Percentiles rank a stretch among this genome's conserved stretches.
Evolutionary conservation across 495 filamentous ascomycete species (phyloP).

Genomic region (Letharia lupina): DNA sequence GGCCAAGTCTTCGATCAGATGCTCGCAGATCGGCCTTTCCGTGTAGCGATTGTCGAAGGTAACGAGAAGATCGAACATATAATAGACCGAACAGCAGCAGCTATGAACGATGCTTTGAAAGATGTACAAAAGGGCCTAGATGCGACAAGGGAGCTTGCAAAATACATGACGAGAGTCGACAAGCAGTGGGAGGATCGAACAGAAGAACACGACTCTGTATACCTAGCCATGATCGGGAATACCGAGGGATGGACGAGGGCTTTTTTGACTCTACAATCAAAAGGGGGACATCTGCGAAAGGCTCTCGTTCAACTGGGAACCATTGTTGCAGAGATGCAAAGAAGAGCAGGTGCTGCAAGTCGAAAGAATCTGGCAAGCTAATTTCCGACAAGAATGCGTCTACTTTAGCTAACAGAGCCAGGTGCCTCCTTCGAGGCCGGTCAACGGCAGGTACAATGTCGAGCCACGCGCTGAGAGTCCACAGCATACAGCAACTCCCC

Average conservation of each 20-base stretch:
- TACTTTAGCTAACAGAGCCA: constrained; percentile 14
- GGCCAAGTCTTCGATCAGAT: constrained; percentile 79
- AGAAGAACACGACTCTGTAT: constrained; percentile 51
- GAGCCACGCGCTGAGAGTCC: constrained; percentile 19
- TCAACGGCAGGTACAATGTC: constrained; percentile 24
- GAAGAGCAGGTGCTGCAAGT: constrained; percentile 64
- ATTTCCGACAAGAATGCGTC: background rate
- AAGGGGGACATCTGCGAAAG: constrained; percentile 50
- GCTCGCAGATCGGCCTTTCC: constrained; percentile 75
- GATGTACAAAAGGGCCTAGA: constrained; percentile 72
- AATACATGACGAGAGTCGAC: constrained; percentile 59
- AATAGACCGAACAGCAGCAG: constrained; percentile 61
- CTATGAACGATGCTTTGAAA: constrained; percentile 64
- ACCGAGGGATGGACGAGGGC: constrained; percentile 77
- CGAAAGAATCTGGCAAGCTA: constrained; percentile 46
- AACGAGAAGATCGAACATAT: constrained; percentile 91
- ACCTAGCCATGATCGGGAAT: constrained; percentile 73
- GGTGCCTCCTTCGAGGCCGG: constrained; percentile 21
- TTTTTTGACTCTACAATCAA: constrained; percentile 59
- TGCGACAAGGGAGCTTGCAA: constrained; percentile 65
- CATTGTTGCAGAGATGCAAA: constrained; percentile 70
- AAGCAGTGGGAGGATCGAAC: constrained; percentile 44
- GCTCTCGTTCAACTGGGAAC: constrained; percentile 54
- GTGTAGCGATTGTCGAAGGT: constrained; percentile 69
- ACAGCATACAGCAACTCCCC: constrained; percentile 19